These are phyloP conservation scores for Limnomonas spitsbergensis DNA, from an alignment of 139 green algal genomes.

Conservation along the genomic window DNA sequence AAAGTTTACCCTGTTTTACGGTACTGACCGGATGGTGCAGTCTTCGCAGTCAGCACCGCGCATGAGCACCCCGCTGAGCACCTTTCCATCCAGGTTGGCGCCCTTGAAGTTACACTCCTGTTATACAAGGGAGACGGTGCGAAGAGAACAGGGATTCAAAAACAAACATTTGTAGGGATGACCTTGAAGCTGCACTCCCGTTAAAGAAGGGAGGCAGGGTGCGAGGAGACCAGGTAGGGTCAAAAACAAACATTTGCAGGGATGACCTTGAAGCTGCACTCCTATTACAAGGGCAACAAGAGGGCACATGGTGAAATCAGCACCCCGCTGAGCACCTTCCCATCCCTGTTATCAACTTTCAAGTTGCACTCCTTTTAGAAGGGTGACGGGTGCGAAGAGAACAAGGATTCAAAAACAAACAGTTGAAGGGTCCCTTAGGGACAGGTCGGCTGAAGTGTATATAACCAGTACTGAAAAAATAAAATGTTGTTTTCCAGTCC, in stretches of 20 bases:
- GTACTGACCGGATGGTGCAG: constrained; percentile 1
- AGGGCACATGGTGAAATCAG: too few species aligned
- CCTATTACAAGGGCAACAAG: too few species aligned
- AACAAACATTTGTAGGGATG: not conserved
- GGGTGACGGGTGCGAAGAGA: not conserved
- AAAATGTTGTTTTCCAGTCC: too few species aligned
- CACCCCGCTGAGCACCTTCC: not conserved
- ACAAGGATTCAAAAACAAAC: not conserved
- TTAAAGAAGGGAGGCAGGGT: too few species aligned
- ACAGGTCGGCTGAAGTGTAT: too few species aligned
- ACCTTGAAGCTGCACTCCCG: too few species aligned
- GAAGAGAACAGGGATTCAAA: not conserved
- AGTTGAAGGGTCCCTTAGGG: too few species aligned
- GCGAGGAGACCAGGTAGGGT: too few species aligned
- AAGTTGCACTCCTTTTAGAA: not conserved
- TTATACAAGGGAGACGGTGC: not conserved
- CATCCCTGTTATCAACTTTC: not conserved
- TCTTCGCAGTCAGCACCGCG: not conserved
- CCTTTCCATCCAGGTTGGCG: not conserved
- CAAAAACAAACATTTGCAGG: too few species aligned
- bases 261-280: too few species aligned
- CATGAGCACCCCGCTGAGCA: not conserved
- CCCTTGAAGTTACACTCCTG: constrained; percentile 6
- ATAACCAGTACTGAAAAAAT: too few species aligned
- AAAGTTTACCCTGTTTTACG: too few species aligned